A percentile compares a stretch with the other conserved stretches of the same genome.
phyloP scores from a whole-genome alignment of 345 rosid genomes.

The Theobroma cacao region DNA sequence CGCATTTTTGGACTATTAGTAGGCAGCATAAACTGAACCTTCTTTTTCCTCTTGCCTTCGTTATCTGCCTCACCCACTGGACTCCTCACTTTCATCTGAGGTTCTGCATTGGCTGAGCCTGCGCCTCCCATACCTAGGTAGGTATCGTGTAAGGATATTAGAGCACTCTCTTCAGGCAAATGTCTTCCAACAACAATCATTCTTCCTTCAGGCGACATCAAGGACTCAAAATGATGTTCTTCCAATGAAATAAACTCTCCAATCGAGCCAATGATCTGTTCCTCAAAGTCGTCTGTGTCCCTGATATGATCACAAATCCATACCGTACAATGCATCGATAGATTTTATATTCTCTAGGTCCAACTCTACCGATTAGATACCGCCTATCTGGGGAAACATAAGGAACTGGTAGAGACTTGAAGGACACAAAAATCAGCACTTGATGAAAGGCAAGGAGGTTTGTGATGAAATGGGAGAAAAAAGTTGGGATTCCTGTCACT shows the following conservation, averaged over 20 bases:
- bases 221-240: slow-evolving; percentile 37
- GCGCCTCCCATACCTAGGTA: background rate
- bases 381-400: slow-evolving; percentile 31
- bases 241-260: slow-evolving; percentile 58
- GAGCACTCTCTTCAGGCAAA: slow-evolving; percentile 22
- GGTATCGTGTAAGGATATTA: slow-evolving; percentile 26
- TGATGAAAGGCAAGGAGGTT: slow-evolving; percentile 67
- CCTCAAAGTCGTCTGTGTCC: slow-evolving; percentile 56
- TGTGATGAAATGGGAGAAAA: slow-evolving; percentile 57
- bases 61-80: background rate
- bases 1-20: slow-evolving; percentile 27
- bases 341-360: slow-evolving; percentile 37
- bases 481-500: slow-evolving; percentile 52
- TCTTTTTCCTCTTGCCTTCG: slow-evolving; percentile 29
- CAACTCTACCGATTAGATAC: slow-evolving; percentile 52
- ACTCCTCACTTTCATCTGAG: background rate
- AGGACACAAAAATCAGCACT: slow-evolving; percentile 58
- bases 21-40: slow-evolving; percentile 46
- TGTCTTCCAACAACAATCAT: slow-evolving; percentile 37
- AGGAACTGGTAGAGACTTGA: slow-evolving; percentile 57
- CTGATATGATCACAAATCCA: slow-evolving; percentile 46
- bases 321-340: slow-evolving; percentile 56
- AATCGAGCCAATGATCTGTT: slow-evolving; percentile 43
- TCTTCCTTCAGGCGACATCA: slow-evolving; percentile 32
- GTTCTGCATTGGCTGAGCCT: background rate